A percentile compares a stretch with the other conserved stretches of the same genome.
Evolutionary conservation across 371 early-diverging fungal species (phyloP).

Genomic region (Aphelidium insulamus): DNA sequence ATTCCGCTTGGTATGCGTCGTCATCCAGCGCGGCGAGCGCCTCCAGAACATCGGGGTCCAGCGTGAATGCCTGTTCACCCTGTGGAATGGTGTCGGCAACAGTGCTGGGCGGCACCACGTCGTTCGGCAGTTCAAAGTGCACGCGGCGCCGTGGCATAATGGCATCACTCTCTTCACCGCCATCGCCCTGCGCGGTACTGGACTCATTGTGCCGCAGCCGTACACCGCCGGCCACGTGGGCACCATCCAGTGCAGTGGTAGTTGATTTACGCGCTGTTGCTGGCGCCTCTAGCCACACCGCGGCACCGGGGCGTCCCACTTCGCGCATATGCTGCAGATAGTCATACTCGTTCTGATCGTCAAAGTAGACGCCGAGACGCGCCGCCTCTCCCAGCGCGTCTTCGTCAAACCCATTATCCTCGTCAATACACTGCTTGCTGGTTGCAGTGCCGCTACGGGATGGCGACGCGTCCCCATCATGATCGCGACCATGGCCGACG

Average conservation of each 20-base stretch:
- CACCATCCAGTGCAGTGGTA: too few species aligned
- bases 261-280: slow-evolving; percentile 13
- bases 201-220: too few species aligned
- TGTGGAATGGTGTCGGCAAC: too few species aligned
- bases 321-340: slow-evolving; percentile 73
- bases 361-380: slow-evolving; percentile 61
- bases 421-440: too few species aligned
- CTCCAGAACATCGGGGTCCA: slow-evolving; percentile 60
- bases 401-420: slow-evolving; percentile 22
- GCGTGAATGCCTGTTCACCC: slow-evolving; percentile 41
- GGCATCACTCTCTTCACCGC: too few species aligned
- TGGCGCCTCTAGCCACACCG: slow-evolving; percentile 54
- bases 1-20: slow-evolving; percentile 51
- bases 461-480: slow-evolving; percentile 6
- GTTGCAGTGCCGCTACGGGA: too few species aligned
- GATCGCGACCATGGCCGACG: slow-evolving; percentile 7
- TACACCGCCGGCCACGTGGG: too few species aligned
- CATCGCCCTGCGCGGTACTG: too few species aligned
- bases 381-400: slow-evolving; percentile 45
- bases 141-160: too few species aligned
- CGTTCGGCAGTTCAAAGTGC: slow-evolving; percentile 43
- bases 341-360: slow-evolving; percentile 64
- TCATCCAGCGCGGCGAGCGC: slow-evolving; percentile 75
- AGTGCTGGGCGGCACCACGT: slow-evolving; percentile 53
- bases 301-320: slow-evolving; percentile 52